A percentile compares a stretch with the other conserved stretches of the same genome.
phyloP scores from a whole-genome alignment of 306 rosid species.

The Cicer yamashitae region DNA sequence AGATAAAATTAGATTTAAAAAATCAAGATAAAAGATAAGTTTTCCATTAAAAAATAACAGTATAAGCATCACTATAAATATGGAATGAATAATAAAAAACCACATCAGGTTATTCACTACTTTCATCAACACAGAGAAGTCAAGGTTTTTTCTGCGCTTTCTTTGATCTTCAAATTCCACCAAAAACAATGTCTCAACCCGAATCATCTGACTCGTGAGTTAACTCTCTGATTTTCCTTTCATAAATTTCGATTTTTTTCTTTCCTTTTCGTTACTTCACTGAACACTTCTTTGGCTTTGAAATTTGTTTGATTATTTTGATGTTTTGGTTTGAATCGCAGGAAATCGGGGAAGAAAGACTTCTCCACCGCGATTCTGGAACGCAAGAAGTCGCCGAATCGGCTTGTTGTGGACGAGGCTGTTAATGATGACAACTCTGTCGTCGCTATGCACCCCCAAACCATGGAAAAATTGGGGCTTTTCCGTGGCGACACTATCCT shows the following conservation, averaged over 20 bases:
- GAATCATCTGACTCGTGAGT: conserved; percentile 69
- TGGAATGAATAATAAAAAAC: not conserved
- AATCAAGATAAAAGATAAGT: not conserved
- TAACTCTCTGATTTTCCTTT: conserved; percentile 13
- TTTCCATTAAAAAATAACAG: not conserved
- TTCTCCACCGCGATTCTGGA: conserved; percentile 64
- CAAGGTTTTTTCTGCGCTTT: conserved; percentile 13
- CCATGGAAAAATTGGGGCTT: conserved; percentile 62
- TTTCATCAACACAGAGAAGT: not conserved
- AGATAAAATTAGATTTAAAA: too few species aligned
- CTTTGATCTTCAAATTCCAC: conserved; percentile 34
- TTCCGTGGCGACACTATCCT: conserved; percentile 67
- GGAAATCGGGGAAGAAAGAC: conserved; percentile 61
- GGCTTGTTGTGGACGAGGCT: conserved; percentile 61
- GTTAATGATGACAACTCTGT: conserved; percentile 64
- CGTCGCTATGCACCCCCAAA: conserved; percentile 56
- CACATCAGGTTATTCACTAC: not conserved
- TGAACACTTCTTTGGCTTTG: not conserved
- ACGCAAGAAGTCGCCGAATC: conserved; percentile 64
- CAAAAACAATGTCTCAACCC: conserved; percentile 48
- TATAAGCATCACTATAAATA: not conserved
- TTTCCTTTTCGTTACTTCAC: not conserved
- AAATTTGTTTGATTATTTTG: not conserved
- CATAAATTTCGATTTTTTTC: not conserved
- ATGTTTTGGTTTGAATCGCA: conserved; percentile 33